Base-by-base conservation (phyloP, 495 filamentous ascomycete species). In the Hypoxylon rickii region DNA sequence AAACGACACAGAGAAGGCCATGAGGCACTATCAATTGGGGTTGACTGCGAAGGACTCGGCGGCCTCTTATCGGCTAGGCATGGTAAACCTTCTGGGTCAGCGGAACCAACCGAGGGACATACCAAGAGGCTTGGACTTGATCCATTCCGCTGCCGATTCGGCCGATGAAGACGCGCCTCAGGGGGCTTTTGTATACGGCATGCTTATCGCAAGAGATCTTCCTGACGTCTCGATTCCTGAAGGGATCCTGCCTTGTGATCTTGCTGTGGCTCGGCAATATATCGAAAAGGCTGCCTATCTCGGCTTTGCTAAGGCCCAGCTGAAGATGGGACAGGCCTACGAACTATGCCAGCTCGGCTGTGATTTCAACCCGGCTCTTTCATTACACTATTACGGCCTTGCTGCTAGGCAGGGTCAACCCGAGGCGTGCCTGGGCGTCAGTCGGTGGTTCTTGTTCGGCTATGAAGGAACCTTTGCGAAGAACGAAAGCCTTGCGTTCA, bases 111-210 rank as follows among this genome's bases (percentile, higher is more conserved):
- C 76, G 29, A 89, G 93, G 64, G 89, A 98, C 65, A 92, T 83
- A 65, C 75, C 80, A 11, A 82, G 71, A 44, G 95, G 90, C 5
- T 75, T 97, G 31, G 84, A 94, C 31, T 79, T 96, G 55, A 91
- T 98, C 58, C 83, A 83, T 42, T 73, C 81, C 54, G 89, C 93
- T 22, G 92, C 95, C 42, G 85, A 90, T 54, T 90, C 86, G 11
- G 91, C 94, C 21, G 94, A 98, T 66, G 93, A 97, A 73, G 96
- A 98, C 70, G 92, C 94, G 7, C 95, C 94, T 4, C 94, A 97
- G 68, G 94, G 95, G 44, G 94, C 95, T 43, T 98, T 96, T 73
- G 86, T 97, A 36, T 95, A 92, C 65, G 94, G 94, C 50, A 95
- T 97, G 94, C 85, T 98, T 44, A 81, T 95, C 58, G 89, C 89